Base-by-base conservation (phyloP, 768 basidiomycete genomes). In the Rhizopogon vinicolor region DNA sequence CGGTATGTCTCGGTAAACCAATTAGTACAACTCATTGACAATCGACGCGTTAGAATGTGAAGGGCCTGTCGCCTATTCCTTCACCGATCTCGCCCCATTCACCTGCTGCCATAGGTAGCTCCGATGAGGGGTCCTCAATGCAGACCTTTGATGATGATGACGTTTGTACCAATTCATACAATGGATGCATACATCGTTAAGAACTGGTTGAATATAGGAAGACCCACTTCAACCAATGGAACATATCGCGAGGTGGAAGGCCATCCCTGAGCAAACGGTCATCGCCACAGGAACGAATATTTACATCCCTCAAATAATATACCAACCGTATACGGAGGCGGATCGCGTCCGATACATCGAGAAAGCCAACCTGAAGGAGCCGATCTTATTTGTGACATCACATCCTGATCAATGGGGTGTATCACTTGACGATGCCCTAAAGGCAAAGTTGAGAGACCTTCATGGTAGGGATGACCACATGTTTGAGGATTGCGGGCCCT, bases 341-440 rank as follows among this genome's bases (percentile, higher is more conserved):
- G 89, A 91, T 68, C 78, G 82, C 39, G 82, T 83, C 40, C 84
- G 89, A 19, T 91, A 91, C 59, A 87, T 91, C 25, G 84, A 83
- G 54, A 85, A 89, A 51, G 83, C 86, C 41, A 64, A 76, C 1
- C 74, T 91, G 44, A 83, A 86, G 60, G 66, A 67, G 4, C 87
- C 88, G 1, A 83, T 91, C 58, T 78, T 80, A 60, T 91, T 91
- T 65, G 74, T 69, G 66, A 75, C 76, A 56, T 73, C 80, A 22
- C 68, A 74, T 51, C 80, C 85, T 6, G 66, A 69, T 1, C 83
- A 83, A 59, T 80, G 75, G 56, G 89, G 89, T 13, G 81, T 91
- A 55, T 71, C 77, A 3, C 74, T 90, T 48, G 70, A 72, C 10
- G 89, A 91, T 60, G 87, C 85, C 8, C 63, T 89, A 53, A 84